Evolutionary conservation across 2,329 filamentous ascomycete genomes (phyloP), one percentile per base, ranked within the genome.

Genomic region (Nectriaceae sp.): DNA sequence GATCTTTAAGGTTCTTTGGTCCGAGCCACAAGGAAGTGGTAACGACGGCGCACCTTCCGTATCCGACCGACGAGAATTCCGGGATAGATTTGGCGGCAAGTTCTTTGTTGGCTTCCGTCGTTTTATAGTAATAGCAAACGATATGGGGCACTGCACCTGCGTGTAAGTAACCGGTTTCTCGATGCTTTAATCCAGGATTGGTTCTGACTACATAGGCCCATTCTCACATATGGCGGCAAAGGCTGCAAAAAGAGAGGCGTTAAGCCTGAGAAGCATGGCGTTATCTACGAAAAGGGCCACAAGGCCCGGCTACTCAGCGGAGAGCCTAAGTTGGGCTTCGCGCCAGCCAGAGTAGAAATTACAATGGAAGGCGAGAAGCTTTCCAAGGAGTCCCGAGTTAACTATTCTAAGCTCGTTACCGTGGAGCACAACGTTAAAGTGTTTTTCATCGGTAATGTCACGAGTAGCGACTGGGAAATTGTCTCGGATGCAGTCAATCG

Each of bases 401-500:
- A 83, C 64, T 83, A 83, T 61, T 75, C 77, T 4, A 83, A 83
- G 53, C 66, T 79, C 5, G 70, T 75, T 21, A 80, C 78, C 3
- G 70, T 84, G 21, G 78, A 83, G 61, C 80, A 83, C 65, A 84
- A 84, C 56, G 67, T 76, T 55, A 75, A 71, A 39, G 77, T 83
- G n/a, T 71, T 76, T 55, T 82, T 83, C 57, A 76, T 84, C 43
- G 80, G 80, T n/a, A 59, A 64, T 4, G 69, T 83, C 15, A 46
- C 59, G 3, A 46, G 55, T 2, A 56, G 67, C 0, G 70, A 79
- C 56, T 74, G 72, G 53, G 59, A 73, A 0, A 65, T 65, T 8
- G 72, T 81, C 22, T 57, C 57, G 6, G 61, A 70, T 3, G 77
- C 77, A 4, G 75, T 81, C 45, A 71, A 80, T 53, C 55, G 62